A percentile compares a stretch with the other conserved stretches of the same genome.
Evolutionary conservation across 1,284 basidiomycete genomes (phyloP).

Genomic region (Trichosporon faecale): DNA sequence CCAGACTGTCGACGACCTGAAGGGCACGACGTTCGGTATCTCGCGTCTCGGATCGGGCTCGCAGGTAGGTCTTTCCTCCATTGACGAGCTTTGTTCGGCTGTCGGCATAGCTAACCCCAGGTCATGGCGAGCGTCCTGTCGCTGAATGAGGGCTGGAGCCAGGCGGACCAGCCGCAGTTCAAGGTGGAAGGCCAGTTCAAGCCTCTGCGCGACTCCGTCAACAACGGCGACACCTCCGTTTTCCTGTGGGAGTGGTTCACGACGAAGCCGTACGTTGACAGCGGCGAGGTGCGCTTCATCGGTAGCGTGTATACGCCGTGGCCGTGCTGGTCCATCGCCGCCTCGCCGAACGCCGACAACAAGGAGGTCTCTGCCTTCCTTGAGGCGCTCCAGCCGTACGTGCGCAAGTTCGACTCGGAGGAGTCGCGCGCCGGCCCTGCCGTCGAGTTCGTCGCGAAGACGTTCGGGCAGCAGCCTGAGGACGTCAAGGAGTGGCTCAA

Average conservation of each 20-base stretch:
- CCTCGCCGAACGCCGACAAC: constrained; percentile 62
- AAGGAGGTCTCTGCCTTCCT: constrained; percentile 63
- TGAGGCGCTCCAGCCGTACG: constrained; percentile 61
- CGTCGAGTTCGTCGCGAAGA: constrained; percentile 69
- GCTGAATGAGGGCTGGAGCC: constrained; percentile 72
- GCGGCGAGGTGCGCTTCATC: constrained; percentile 72
- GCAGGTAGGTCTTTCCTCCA: constrained; percentile 14
- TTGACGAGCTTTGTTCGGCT: neutral
- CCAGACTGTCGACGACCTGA: constrained; percentile 69
- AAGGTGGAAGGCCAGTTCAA: constrained; percentile 84
- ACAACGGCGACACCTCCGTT: constrained; percentile 61
- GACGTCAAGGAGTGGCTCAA: constrained; percentile 69
- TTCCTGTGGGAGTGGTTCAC: constrained; percentile 92
- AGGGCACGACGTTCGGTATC: constrained; percentile 81
- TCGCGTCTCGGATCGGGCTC: constrained; percentile 65
- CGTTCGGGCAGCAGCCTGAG: constrained; percentile 71
- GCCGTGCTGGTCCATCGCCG: constrained; percentile 93
- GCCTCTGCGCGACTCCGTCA: constrained; percentile 85
- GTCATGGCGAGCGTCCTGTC: constrained; percentile 96
- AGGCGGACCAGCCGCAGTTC: constrained; percentile 61
- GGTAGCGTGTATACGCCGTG: constrained; percentile 66
- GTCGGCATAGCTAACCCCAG: constrained; percentile 54
- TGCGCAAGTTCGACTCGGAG: constrained; percentile 65
- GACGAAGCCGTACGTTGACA: constrained; percentile 85
- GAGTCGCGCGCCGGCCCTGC: constrained; percentile 61